A percentile compares a stretch with the other conserved stretches of the same genome.
phyloP scores from a whole-genome alignment of 352 stramenopile species.

The Blastocystis sp. region DNA sequence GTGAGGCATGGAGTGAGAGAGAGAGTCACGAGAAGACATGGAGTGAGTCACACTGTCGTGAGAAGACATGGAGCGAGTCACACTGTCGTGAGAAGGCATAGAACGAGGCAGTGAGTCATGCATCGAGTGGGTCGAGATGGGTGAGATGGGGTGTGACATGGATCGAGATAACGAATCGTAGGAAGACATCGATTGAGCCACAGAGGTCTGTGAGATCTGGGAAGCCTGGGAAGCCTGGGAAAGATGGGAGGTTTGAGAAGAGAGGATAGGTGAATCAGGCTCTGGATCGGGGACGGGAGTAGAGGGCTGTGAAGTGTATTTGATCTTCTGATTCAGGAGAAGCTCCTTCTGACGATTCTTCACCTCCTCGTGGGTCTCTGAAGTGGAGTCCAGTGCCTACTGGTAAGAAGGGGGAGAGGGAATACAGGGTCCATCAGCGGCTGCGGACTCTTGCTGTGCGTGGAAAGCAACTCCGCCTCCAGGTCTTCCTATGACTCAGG shows the following conservation, averaged over 20 bases:
- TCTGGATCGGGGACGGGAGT: not conserved
- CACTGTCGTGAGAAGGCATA: not conserved
- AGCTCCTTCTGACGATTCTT: conserved; percentile 45
- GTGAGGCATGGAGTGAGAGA: not conserved
- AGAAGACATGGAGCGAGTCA: not conserved
- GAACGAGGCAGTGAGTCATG: not conserved
- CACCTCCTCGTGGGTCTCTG: conserved; percentile 6
- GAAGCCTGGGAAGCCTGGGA: not conserved
- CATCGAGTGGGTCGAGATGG: not conserved
- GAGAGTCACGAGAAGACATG: not conserved
- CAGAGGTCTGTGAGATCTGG: not conserved
- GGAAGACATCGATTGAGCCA: not conserved
- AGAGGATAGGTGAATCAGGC: not conserved
- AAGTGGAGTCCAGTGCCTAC: not conserved
- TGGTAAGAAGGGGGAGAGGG: not conserved
- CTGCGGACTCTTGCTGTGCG: not conserved
- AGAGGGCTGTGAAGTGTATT: not conserved
- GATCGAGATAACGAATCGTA: not conserved
- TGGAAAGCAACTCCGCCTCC: not conserved
- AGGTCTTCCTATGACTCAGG: not conserved
- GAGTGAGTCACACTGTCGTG: not conserved
- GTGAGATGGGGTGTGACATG: not conserved
- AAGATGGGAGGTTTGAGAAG: not conserved
- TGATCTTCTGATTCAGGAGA: conserved; percentile 29
- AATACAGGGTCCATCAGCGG: not conserved